Base-by-base conservation (phyloP, 1,284 basidiomycete genomes). In the Vanrija sp. region DNA sequence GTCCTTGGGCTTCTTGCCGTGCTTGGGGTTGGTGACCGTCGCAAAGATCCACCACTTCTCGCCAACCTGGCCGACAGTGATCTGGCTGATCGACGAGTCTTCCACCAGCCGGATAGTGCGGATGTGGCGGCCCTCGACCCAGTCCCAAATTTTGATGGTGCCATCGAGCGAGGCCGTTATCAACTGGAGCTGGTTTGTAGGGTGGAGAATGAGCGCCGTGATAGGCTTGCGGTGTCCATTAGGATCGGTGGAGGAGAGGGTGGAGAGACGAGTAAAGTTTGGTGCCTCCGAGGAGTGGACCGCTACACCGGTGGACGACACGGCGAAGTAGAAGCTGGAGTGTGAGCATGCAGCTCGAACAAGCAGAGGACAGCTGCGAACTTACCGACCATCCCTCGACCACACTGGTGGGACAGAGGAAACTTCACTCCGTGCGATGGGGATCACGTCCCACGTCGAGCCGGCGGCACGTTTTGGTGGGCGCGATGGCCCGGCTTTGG, bases 61-160 rank as follows among this genome's bases (percentile, higher is more conserved):
- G 4, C 45, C 60, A 6, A 71, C 64, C 48, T 68, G 56, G 18
- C 69, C 68, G 25, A 69, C 54, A 38, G 67, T 65, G 39, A 71
- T 58, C 38, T 71, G 68, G 19, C 60, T 45, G n/a, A 74, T 61
- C 54, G 85, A 82, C 62, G 96, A 86, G 6, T 90, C 84, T 56
- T 87, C 83, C 14, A 58, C 82, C 43, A 89, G 68, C 56, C 83
- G 79, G 54, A 94, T 82, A 1, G 86, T 88, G 61, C 86, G 85
- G 53, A 97, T 79, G 15, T 96, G 78, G 4, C 82, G 80, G 1
- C 87, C 93, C 61, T 97, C 93, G 50, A 95, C 79, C 73, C 89
- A 95, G 77, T 98, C 92, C 95, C 95, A 98, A 12, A 95, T 79
- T 72, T 90, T 86, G 63, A 98, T 77, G 25, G 82, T 83, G 12